phyloP scores from a whole-genome alignment of 208 protist species.

The Leishmania martiniquensis region DNA sequence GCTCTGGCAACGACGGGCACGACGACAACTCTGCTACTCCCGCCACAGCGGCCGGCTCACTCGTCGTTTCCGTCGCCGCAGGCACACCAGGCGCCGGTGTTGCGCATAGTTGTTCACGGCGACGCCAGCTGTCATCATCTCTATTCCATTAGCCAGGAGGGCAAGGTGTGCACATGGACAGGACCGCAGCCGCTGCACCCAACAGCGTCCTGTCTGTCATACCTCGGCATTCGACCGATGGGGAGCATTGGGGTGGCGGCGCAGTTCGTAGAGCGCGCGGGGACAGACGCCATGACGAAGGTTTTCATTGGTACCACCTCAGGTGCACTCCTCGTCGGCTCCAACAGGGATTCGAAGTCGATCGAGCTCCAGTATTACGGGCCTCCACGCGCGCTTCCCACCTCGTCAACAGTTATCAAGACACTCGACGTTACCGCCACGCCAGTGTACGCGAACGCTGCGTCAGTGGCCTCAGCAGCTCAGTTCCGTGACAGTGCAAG shows the following conservation, averaged over 20 bases:
- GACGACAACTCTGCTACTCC: slow-evolving; percentile 35
- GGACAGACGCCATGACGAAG: slow-evolving; percentile 64
- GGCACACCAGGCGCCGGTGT: slow-evolving; percentile 54
- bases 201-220: slow-evolving; percentile 43
- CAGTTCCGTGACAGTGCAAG: not conserved
- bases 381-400: slow-evolving; percentile 11
- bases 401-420: slow-evolving; percentile 24
- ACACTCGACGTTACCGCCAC: slow-evolving; percentile 32
- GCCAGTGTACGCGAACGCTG: not conserved
- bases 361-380: slow-evolving; percentile 56
- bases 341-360: slow-evolving; percentile 47
- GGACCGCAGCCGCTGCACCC: slow-evolving; percentile 42
- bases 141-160: slow-evolving; percentile 73
- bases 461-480: not conserved
- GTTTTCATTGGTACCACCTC: slow-evolving; percentile 70
- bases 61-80: slow-evolving; percentile 71
- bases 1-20: slow-evolving; percentile 48
- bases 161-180: slow-evolving; percentile 69
- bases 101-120: slow-evolving; percentile 64
- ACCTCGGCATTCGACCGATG: slow-evolving; percentile 47
- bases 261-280: slow-evolving; percentile 44
- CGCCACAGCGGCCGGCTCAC: slow-evolving; percentile 37
- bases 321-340: slow-evolving; percentile 53
- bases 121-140: slow-evolving; percentile 66
- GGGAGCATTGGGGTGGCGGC: slow-evolving; percentile 51